Percentiles rank a stretch among this genome's conserved stretches.
phyloP scores from a whole-genome alignment of 169 alveolate species.

The Theileria parva region DNA sequence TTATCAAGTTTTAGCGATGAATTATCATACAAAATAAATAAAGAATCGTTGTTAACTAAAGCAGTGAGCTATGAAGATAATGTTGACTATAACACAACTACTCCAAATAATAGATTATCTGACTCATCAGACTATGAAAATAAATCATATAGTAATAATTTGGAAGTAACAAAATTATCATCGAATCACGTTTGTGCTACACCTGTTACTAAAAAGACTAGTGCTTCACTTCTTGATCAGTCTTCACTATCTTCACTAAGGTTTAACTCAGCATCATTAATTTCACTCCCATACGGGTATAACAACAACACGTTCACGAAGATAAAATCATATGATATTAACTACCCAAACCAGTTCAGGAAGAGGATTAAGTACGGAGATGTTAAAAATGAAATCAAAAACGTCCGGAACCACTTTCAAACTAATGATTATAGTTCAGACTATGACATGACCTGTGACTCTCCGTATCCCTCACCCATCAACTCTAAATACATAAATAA shows the following conservation, averaged over 20 bases:
- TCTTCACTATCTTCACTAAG: constrained; percentile 40
- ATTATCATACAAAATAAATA: neutral
- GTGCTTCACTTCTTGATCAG: neutral
- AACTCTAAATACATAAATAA: neutral
- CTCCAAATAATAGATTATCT: neutral
- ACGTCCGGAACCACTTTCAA: neutral
- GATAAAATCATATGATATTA: constrained; percentile 40
- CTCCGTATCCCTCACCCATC: neutral
- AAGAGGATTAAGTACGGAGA: constrained; percentile 6
- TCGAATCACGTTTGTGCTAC: neutral
- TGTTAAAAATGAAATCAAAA: neutral
- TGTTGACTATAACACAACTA: neutral
- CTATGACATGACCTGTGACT: neutral
- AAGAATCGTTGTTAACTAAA: too few species aligned
- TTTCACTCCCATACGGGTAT: constrained; percentile 46
- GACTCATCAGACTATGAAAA: constrained; percentile 1
- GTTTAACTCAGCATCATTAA: constrained; percentile 53
- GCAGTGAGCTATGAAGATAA: neutral
- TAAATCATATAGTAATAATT: neutral
- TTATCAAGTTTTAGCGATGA: neutral
- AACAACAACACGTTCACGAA: constrained; percentile 58
- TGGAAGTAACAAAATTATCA: neutral
- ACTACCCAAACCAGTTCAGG: constrained; percentile 31
- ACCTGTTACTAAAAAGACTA: constrained; percentile 5
- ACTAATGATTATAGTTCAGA: neutral